Evolutionary conservation across 2,329 filamentous ascomycete species (phyloP), one percentile per base, ranked within the genome.

Genomic region (Seiridium unicorne): DNA sequence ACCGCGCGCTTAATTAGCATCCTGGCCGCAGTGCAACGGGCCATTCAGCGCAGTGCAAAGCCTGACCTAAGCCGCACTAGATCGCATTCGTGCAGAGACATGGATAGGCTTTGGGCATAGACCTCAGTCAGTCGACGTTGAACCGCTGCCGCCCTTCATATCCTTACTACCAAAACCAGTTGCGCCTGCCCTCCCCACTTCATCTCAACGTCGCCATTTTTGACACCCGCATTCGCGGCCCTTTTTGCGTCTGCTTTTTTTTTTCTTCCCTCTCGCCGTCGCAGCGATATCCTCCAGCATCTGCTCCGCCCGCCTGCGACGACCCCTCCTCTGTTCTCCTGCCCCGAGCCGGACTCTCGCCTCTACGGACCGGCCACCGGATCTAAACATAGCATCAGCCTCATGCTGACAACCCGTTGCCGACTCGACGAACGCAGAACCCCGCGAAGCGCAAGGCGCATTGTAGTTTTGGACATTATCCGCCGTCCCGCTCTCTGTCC

Each of bases 1-100:
- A 61, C 62, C 54, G 62, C 64, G 64, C 64, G 64, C 64, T 65
- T 66, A 66, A 62, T 63, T 53, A 53, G 49, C 49, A 53, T 35
- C 18, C 49, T 38, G 38, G 49, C 32, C 31, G 49, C 32, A 53
- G 7, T 53, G 49, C 32, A 35, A 53, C 49, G 60, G 61, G 60
- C 57, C 49, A 48, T 53, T 46, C 47, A 53, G 13, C 31, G 32
- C 18, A 18, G 49, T n/a, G 32, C 31, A 35, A n/a, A 34, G 49
- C 49, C 49, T 53, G 49, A 53, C n/a, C 49, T 38, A 38, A 53
- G 49, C 49, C 32, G 49, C 49, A 35, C 49, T 53, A 53, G 49
- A 53, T 35, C 32, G 49, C 35, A 31, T 35, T 34, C 34, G 34
- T 53, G 7, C 31, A 26, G 18, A 26, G 18, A 26, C 18, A 26